Base-by-base conservation (phyloP, 148 eudicot genomes). In the Simmondsia chinensis region DNA sequence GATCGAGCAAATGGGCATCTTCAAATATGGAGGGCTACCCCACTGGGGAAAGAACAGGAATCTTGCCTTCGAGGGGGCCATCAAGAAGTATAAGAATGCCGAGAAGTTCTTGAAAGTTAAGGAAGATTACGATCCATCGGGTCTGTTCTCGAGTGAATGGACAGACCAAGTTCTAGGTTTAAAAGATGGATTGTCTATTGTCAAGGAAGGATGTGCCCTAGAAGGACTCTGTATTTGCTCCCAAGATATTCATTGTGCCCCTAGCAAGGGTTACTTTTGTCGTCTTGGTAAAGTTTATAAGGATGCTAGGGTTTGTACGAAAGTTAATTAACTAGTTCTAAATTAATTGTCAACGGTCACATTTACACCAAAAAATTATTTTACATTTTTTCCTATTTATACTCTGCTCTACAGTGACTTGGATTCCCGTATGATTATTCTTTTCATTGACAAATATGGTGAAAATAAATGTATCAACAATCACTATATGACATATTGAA, bases 1-100 rank as follows among this genome's bases (percentile, higher is more conserved):
- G 50, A 63, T 84, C 1, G 97, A 89, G 40, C 97, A 89, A 27
- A 68, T 89, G 37, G 97, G 79, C 0, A 6, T 80, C 17, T 78
- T 77, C 43, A 89, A 89, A 58, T 89, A 89, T 23, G 65, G 59
- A 20, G 97, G 71, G 9, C 6, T 71, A 9, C 97, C 97, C 6
- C 97, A 89, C 9, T 89, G 97, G 97, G 97, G 95, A 2, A 89
- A 89, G 66, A 89, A 89, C 37, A 56, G 95, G 5, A 84, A 84
- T 30, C 19, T 84, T 45, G 96, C 85, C 0, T 84, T 89, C 20
- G 40, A 60, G 5, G 84, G 74, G 6, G 93, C 37, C 3, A 69
- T 78, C 19, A 54, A 64, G 1, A 89, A 81, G 51, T 84, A 73
- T 25, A 59, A 50, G 32, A 68, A 76, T 9, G 69, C 50, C 0